phyloP scores from a whole-genome alignment of 1,284 basidiomycete species.

The Melampsora larici-populina region DNA sequence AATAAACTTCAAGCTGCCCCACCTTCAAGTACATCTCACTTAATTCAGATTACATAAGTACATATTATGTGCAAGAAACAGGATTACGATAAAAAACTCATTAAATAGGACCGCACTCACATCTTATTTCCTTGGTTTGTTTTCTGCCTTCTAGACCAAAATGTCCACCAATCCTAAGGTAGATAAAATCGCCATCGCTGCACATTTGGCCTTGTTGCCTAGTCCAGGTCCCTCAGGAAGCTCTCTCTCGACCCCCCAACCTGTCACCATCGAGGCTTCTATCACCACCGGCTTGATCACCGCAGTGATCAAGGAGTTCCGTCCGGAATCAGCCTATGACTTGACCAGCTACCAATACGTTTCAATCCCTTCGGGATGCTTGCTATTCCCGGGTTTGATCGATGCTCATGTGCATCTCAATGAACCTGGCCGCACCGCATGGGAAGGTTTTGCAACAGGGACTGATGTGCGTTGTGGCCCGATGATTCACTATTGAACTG shows the following conservation, averaged over 20 bases:
- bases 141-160: no score
- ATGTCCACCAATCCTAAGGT: background rate
- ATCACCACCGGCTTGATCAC: slow-evolving; percentile 65
- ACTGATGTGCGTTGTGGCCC: slow-evolving; percentile 56
- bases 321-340: slow-evolving; percentile 39
- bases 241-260: slow-evolving; percentile 55
- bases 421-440: slow-evolving; percentile 82
- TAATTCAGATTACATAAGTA: no score
- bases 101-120: no score
- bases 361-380: slow-evolving; percentile 1
- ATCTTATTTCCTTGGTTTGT: no score
- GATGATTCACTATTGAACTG: background rate
- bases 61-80: no score
- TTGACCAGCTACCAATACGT: slow-evolving; percentile 13
- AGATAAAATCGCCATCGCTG: slow-evolving; percentile 3
- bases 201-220: background rate
- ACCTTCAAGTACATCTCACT: no score
- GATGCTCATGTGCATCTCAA: slow-evolving; percentile 81
- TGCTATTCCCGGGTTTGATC: slow-evolving; percentile 43
- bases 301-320: slow-evolving; percentile 55
- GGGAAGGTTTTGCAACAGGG: slow-evolving; percentile 91
- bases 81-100: no score
- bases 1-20: no score
- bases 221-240: background rate
- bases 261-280: slow-evolving; percentile 71